Evolutionary conservation across 2,329 filamentous ascomycete genomes (phyloP).

Genomic region (Xylariaceae sp.): DNA sequence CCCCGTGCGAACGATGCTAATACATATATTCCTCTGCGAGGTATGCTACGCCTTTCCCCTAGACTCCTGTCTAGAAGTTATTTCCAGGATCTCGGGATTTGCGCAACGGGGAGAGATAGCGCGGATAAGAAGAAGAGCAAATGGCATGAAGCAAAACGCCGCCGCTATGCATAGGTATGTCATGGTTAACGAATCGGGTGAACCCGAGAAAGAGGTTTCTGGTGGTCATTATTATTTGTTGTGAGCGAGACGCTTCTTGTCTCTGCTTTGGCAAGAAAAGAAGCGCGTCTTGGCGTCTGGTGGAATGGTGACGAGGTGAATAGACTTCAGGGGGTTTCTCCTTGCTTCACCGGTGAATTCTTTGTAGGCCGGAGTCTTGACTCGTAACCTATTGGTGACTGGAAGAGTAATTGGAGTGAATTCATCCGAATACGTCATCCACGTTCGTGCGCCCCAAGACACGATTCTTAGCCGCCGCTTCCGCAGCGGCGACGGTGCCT

Average conservation of each 20-base stretch:
- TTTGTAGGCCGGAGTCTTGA: neutral
- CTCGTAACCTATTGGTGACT: neutral
- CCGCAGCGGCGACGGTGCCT: conserved; percentile 34
- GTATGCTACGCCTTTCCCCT: no score
- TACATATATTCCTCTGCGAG: no score
- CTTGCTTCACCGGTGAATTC: neutral
- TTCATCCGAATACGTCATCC: conserved; percentile 41
- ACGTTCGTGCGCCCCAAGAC: conserved; percentile 42
- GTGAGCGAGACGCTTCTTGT: no score
- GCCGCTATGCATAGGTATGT: conserved; percentile 31
- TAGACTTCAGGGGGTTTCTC: neutral
- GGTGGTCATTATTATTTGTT: no score
- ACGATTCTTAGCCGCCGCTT: conserved; percentile 34
- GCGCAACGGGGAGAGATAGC: no score
- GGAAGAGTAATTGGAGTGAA: neutral
- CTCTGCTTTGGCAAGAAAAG: no score
- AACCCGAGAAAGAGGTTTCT: neutral
- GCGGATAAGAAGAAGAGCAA: no score
- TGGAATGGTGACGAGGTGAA: no score
- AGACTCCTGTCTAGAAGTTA: no score
- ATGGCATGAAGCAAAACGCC: conserved; percentile 29
- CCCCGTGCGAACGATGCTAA: no score
- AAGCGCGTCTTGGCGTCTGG: no score
- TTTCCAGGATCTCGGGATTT: no score
- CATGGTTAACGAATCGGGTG: neutral